Conservation (phyloP, 768 basidiomycete genomes). For the Leucocoprinus leucothites region DNA sequence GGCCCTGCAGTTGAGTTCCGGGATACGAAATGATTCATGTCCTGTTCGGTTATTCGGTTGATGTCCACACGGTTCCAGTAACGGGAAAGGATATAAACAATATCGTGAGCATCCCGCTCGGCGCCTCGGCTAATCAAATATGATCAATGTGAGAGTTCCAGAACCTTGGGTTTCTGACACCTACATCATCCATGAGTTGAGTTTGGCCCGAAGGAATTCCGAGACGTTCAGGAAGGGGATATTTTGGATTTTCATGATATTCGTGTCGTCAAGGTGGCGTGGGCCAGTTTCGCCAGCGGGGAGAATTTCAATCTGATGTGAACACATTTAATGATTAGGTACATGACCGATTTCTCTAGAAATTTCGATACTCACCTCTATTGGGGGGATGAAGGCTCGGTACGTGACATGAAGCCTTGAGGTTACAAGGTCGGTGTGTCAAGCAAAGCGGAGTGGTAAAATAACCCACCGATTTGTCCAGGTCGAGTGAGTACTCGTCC, state of each 20-base stretch:
- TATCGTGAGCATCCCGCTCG: slow-evolving; percentile 77
- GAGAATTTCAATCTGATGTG: slow-evolving; percentile 71
- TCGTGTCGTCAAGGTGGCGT: slow-evolving; percentile 64
- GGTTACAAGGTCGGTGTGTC: slow-evolving; percentile 5
- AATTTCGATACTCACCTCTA: slow-evolving; percentile 53
- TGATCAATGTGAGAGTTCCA: slow-evolving; percentile 14
- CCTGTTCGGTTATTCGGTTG: slow-evolving; percentile 81
- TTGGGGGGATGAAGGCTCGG: slow-evolving; percentile 69
- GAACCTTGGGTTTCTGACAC: slow-evolving; percentile 23
- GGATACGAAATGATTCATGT: slow-evolving; percentile 76
- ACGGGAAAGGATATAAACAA: slow-evolving; percentile 62
- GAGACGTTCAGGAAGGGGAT: slow-evolving; percentile 83
- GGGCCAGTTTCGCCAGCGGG: slow-evolving; percentile 82
- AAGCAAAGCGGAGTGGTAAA: background rate
- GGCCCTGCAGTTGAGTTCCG: slow-evolving; percentile 58
- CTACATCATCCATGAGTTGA: slow-evolving; percentile 81
- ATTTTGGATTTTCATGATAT: slow-evolving; percentile 63
- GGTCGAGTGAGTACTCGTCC: slow-evolving; percentile 70
- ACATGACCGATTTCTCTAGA: slow-evolving; percentile 9
- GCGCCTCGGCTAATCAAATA: slow-evolving; percentile 51
- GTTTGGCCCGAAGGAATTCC: slow-evolving; percentile 83
- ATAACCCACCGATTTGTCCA: slow-evolving; percentile 75
- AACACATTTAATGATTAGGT: slow-evolving; percentile 11
- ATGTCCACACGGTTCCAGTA: slow-evolving; percentile 85
- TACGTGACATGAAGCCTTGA: slow-evolving; percentile 72